Evolutionary conservation across 352 stramenopile species (phyloP).

Genomic region (Phytophthora pseudosyringae): DNA sequence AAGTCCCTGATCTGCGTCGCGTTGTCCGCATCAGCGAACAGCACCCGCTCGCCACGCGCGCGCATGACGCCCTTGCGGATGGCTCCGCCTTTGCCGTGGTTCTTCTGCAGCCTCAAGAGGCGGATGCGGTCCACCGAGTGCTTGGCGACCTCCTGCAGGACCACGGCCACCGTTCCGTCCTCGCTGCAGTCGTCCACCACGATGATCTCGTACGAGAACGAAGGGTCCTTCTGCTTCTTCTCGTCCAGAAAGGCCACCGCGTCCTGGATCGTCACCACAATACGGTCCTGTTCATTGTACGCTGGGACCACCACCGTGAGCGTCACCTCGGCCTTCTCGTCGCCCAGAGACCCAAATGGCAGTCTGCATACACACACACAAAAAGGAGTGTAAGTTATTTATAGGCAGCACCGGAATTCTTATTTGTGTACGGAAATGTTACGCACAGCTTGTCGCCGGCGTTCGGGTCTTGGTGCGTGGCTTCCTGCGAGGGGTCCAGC

Average conservation of each 20-base stretch:
- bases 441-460: conserved; percentile 46
- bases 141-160: conserved; percentile 57
- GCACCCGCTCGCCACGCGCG: conserved; percentile 73
- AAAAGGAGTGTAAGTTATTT: not conserved
- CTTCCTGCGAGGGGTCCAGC: conserved; percentile 59
- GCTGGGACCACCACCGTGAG: conserved; percentile 94
- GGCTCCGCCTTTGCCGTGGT: conserved; percentile 93
- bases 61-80: conserved; percentile 90
- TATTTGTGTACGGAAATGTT: conserved; percentile 3
- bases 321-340: conserved; percentile 58
- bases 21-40: conserved; percentile 94
- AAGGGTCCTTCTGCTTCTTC: conserved; percentile 51
- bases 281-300: conserved; percentile 95
- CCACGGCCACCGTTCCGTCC: conserved; percentile 82
- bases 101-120: conserved; percentile 81
- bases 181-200: conserved; percentile 94
- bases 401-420: conserved; percentile 7
- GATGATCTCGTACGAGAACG: conserved; percentile 88
- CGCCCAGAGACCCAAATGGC: conserved; percentile 64
- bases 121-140: conserved; percentile 65
- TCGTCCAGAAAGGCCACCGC: conserved; percentile 89
- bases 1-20: conserved; percentile 92
- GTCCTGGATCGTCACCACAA: conserved; percentile 91
- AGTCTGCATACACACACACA: conserved; percentile 37
- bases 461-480: conserved; percentile 64